Base-by-base conservation (phyloP, 2,329 filamentous ascomycete genomes). In the Fusarium veterinarium region DNA sequence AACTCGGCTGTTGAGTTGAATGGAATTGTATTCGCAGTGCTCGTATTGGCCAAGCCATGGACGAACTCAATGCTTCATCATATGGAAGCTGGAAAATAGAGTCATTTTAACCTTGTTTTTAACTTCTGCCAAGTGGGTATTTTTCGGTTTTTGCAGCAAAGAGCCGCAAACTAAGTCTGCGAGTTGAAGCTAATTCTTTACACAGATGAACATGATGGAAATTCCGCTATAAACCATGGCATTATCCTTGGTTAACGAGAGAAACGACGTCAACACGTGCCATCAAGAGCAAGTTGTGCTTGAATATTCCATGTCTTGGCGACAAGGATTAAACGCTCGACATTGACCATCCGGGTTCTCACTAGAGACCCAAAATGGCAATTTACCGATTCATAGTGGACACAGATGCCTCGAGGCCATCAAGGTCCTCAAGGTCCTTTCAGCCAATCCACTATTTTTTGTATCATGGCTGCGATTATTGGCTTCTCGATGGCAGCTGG, bases 381-480 rank as follows among this genome's bases (percentile, higher is more conserved):
- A 64, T 60, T 30, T 62, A 56, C 68, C 60, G 53, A 38, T 71
- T 69, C 35, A 55, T 57, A 57, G 64, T 67, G 64, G 64, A 20
- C 35, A 59, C 48, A 53, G 49, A 53, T 14, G 28, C 33, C 59
- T 59, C 38, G 28, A 60, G 41, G 23, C 49, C 70, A 59, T 72
- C 64, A 59, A 64, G 71, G 59, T 76, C 68, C 74, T 78, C 76
- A 69, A 73, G 72, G 70, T 64, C 33, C 72, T 75, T 58, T 46
- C 40, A 49, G 66, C 68, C 38, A 65, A 67, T 37, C 64, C 69
- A 72, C 70, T 63, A 57, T 66, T 70, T 53, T 62, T 44, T 41
- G 38, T 49, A 57, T 59, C 45, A 48, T 68, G 59, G 53, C 49
- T 64, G 35, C 38, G 33, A n/a, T 48, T 56, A 64, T 51, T 46